These are phyloP conservation scores for Globisporangium nunn DNA, from an alignment of 352 stramenopile species.

Conservation along the genomic window DNA sequence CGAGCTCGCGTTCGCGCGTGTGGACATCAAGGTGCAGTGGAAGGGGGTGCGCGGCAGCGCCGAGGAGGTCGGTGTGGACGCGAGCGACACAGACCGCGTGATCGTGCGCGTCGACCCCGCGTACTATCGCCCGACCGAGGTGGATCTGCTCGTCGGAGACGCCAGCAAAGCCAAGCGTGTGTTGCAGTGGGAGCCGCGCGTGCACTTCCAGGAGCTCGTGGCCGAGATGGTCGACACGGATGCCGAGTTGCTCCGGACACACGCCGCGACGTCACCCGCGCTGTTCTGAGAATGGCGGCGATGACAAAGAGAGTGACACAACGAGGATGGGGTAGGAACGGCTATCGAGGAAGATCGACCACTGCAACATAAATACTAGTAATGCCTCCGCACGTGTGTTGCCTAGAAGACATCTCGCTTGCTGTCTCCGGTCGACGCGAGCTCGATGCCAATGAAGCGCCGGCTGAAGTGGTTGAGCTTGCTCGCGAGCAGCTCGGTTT, in stretches of 20 bases:
- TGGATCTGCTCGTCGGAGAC: conserved; percentile 96
- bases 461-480: conserved; percentile 50
- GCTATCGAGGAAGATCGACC: neutral
- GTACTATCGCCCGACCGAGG: conserved; percentile 98
- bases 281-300: conserved; percentile 2
- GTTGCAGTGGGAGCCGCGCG: conserved; percentile 90
- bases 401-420: conserved; percentile 53
- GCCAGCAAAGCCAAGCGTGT: conserved; percentile 89
- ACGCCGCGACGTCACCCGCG: neutral
- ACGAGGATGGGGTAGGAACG: neutral
- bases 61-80: conserved; percentile 92
- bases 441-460: conserved; percentile 52
- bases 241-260: conserved; percentile 15
- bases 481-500: conserved; percentile 34
- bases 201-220: conserved; percentile 91
- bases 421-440: conserved; percentile 22
- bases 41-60: conserved; percentile 83
- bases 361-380: conserved; percentile 8
- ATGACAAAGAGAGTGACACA: neutral
- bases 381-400: neutral
- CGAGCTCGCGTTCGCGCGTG: conserved; percentile 91
- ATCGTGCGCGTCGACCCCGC: conserved; percentile 94
- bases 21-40: conserved; percentile 90
- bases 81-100: conserved; percentile 75
- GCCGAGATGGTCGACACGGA: conserved; percentile 96